phyloP scores from a whole-genome alignment of 352 stramenopile species.

The Phytophthora foliorum region DNA sequence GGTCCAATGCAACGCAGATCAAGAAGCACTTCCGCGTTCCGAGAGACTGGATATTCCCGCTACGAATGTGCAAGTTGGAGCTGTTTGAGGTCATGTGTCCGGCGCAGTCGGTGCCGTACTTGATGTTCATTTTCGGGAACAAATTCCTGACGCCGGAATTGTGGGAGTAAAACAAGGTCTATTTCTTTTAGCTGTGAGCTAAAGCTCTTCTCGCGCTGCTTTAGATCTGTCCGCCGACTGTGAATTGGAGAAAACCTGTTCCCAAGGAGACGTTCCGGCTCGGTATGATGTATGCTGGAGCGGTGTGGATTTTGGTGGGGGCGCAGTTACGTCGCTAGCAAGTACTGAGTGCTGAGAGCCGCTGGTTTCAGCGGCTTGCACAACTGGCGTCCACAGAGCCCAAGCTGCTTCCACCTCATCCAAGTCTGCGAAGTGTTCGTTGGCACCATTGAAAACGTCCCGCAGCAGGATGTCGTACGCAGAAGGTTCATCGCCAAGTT shows the following conservation, averaged over 20 bases:
- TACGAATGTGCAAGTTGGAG: constrained; percentile 50
- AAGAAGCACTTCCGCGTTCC: constrained; percentile 54
- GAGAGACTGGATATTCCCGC: constrained; percentile 65
- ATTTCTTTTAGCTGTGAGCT: neutral
- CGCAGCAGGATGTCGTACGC: constrained; percentile 50
- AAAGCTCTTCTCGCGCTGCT: constrained; percentile 29
- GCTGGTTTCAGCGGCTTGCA: constrained; percentile 43
- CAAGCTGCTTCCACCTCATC: constrained; percentile 73
- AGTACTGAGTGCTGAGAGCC: neutral
- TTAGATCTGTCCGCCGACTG: neutral
- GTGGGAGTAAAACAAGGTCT: constrained; percentile 34
- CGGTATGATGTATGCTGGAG: constrained; percentile 9
- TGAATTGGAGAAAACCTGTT: constrained; percentile 4
- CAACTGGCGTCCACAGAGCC: constrained; percentile 69
- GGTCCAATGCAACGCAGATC: constrained; percentile 3
- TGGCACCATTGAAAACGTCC: constrained; percentile 30
- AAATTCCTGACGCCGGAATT: constrained; percentile 51
- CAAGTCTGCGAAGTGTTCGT: constrained; percentile 56
- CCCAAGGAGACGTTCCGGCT: constrained; percentile 31
- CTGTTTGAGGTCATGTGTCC: constrained; percentile 60
- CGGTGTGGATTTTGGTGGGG: neutral
- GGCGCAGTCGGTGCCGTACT: constrained; percentile 48
- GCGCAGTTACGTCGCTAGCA: neutral
- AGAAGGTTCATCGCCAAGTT: constrained; percentile 42
- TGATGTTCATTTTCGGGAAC: constrained; percentile 68